Base-by-base conservation (phyloP, 2,329 filamentous ascomycete genomes). In the Pseudocercospora pini-densiflorae region DNA sequence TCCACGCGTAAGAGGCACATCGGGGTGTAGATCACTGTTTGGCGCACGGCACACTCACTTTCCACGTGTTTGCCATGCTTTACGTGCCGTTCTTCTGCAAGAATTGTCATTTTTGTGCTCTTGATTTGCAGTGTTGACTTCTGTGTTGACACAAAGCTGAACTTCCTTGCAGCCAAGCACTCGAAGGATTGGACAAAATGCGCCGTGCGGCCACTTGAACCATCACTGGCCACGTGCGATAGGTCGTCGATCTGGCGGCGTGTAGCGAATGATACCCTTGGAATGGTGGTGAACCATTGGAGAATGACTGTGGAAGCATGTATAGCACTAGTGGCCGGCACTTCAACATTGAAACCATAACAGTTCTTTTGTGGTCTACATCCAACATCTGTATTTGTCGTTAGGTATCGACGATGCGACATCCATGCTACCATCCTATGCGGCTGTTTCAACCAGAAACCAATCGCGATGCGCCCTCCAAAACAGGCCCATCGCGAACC, bases 1-100 rank as follows among this genome's bases (percentile, higher is more conserved):
- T 54, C 10, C 24, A 53, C 21, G 49, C 51, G 24, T 27, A 29
- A 24, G 5, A 27, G 51, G 51, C 24, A 29, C 21, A 54, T 54
- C 51, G 51, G 51, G 23, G 51, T 31, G 51, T 58, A 58, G 29
- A 58, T 58, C 54, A n/a, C 53, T 57, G 53, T 57, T 21, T 57
- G 54, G 54, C n/a, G 54, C 54, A 58, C 54, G 54, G 31, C 27
- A 58, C n/a, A 31, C 54, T 43, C 16, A 29, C 19, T 58, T 58
- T 40, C 55, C 55, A 58, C 55, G 19, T 58, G 31, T 31, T 23
- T 24, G 19, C 55, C 55, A 58, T 58, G 51, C 51, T n/a, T 54
- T 54, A 54, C 51, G 14, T 55, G 51, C 51, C 16, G 51, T 55
- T n/a, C 16, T 31, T 27, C 24, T 55, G 51, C 51, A 27, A 43